Evolutionary conservation across 176 grass and related monocot genomes (phyloP).

Genomic region (Carex scoparia): DNA sequence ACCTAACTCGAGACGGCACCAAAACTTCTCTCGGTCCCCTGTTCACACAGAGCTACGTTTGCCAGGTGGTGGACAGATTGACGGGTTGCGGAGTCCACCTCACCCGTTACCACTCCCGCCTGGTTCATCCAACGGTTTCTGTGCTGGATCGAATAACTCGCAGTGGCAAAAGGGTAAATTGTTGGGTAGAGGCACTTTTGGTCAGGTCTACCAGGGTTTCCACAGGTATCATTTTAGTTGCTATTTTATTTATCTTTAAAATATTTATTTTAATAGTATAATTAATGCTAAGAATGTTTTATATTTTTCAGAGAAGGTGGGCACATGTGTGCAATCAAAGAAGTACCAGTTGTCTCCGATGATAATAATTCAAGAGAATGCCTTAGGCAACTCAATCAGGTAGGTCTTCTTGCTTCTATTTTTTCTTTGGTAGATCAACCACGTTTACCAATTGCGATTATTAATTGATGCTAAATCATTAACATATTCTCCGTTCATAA

Average conservation of each 20-base stretch:
- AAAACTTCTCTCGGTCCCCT: slow-evolving; percentile 3
- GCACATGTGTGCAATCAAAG: slow-evolving; percentile 99
- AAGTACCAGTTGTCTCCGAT: slow-evolving; percentile 90
- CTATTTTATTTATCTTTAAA: neutral
- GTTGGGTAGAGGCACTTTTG: slow-evolving; percentile 85
- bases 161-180: slow-evolving; percentile 83
- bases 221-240: slow-evolving; percentile 48
- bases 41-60: neutral
- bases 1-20: neutral
- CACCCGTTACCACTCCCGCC: slow-evolving; percentile 68
- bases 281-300: neutral
- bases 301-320: slow-evolving; percentile 59
- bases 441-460: neutral
- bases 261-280: slow-evolving; percentile 14
- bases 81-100: slow-evolving; percentile 58
- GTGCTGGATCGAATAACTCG: slow-evolving; percentile 32
- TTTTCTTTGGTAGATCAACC: slow-evolving; percentile 1
- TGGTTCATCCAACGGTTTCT: slow-evolving; percentile 24
- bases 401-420: slow-evolving; percentile 4
- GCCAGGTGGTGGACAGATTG: slow-evolving; percentile 2
- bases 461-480: slow-evolving; percentile 1
- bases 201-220: slow-evolving; percentile 92
- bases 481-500: slow-evolving; percentile 15
- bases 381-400: slow-evolving; percentile 89
- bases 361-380: slow-evolving; percentile 96